These are phyloP conservation scores for Linderina pennispora DNA, from an alignment of 192 early-diverging fungal species.

Conservation along the genomic window DNA sequence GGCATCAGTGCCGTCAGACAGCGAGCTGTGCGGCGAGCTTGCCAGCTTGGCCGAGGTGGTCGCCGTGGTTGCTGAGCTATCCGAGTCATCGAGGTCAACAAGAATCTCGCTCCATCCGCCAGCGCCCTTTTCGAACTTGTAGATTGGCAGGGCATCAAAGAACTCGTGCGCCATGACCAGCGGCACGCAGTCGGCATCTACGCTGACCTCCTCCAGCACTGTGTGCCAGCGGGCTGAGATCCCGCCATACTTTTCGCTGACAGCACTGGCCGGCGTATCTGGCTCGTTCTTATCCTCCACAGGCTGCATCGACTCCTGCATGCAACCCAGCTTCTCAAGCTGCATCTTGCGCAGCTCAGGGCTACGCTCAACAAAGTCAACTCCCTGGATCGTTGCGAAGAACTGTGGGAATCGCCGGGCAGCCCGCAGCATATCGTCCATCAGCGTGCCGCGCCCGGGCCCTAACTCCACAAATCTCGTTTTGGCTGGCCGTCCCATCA, in stretches of 20 bases:
- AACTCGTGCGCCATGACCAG: conserved; percentile 92
- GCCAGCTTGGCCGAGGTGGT: not conserved
- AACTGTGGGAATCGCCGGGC: conserved; percentile 64
- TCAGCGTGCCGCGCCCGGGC: conserved; percentile 91
- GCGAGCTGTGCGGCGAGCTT: not conserved
- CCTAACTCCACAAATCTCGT: conserved; percentile 74
- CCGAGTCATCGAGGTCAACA: conserved; percentile 71
- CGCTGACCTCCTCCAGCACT: conserved; percentile 47
- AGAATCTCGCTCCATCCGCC: conserved; percentile 89
- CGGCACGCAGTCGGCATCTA: conserved; percentile 51
- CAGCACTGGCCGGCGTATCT: conserved; percentile 1
- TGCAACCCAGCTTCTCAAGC: conserved; percentile 46
- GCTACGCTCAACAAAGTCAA: conserved; percentile 85
- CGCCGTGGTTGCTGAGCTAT: conserved; percentile 2
- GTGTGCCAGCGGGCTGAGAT: conserved; percentile 59
- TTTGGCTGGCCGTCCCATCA: conserved; percentile 49
- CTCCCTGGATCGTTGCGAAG: conserved; percentile 50
- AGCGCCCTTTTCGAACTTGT: conserved; percentile 61
- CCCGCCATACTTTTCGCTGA: conserved; percentile 3
- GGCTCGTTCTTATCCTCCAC: conserved; percentile 5
- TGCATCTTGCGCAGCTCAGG: conserved; percentile 66
- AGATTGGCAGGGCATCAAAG: conserved; percentile 92
- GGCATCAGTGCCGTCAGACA: conserved; percentile 39
- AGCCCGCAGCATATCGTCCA: conserved; percentile 85
- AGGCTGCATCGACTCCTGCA: not conserved